Conservation (phyloP, 345 rosid species). For the Syzygium grande region DNA sequence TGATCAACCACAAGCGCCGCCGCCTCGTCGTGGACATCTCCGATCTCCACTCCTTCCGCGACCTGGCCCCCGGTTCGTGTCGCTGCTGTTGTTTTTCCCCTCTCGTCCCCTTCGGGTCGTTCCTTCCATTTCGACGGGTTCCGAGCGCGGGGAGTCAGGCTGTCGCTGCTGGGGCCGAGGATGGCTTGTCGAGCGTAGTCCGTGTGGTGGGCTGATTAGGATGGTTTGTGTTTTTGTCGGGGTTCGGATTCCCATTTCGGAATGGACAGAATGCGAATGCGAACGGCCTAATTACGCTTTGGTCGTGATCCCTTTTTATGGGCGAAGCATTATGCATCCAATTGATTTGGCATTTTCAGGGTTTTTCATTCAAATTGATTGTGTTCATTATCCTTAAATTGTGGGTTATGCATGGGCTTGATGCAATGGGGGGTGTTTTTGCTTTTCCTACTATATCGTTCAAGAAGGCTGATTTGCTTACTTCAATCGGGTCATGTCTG, state of each 20-base stretch:
- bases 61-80: constrained; percentile 50
- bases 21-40: constrained; percentile 92
- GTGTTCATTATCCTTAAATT: not conserved
- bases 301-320: not conserved
- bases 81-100: no score
- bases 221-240: not conserved
- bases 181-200: not conserved
- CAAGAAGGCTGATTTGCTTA: not conserved
- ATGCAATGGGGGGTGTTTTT: not conserved
- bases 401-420: not conserved
- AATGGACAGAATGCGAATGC: not conserved
- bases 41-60: constrained; percentile 69
- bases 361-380: not conserved
- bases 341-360: not conserved
- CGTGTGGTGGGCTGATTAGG: not conserved
- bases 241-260: not conserved
- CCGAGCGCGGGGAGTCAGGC: not conserved
- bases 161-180: not conserved
- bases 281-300: not conserved
- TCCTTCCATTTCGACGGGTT: not conserved
- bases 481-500: not conserved
- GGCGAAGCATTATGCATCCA: not conserved
- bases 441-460: not conserved
- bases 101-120: not conserved
- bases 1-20: constrained; percentile 82